Conservation (phyloP, 192 early-diverging fungal genomes). For the Umbelopsis isabellina region DNA sequence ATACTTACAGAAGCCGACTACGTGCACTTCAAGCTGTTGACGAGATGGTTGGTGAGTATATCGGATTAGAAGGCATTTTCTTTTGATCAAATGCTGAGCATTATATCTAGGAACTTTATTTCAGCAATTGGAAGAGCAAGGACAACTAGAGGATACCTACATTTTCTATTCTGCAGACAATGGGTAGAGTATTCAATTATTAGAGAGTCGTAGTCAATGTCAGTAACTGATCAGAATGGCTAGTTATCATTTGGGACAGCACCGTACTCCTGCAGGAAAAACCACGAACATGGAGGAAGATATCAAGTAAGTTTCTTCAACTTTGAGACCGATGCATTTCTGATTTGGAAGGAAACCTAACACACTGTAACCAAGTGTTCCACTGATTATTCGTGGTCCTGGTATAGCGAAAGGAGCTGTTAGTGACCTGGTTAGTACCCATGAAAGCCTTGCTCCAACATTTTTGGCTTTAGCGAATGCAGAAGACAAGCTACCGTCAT, state of each 20-base stretch:
- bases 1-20: slow-evolving; percentile 56
- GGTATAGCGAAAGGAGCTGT: slow-evolving; percentile 53
- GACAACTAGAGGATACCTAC: slow-evolving; percentile 61
- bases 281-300: slow-evolving; percentile 66
- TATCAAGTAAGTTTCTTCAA: slow-evolving; percentile 46
- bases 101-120: slow-evolving; percentile 35
- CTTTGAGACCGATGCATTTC: slow-evolving; percentile 10
- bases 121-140: slow-evolving; percentile 49
- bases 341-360: background rate
- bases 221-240: background rate
- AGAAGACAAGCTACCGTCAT: slow-evolving; percentile 37
- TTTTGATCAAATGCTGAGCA: too few relatives aligned
- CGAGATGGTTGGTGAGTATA: slow-evolving; percentile 54
- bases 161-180: slow-evolving; percentile 70
- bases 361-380: slow-evolving; percentile 34
- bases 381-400: slow-evolving; percentile 65
- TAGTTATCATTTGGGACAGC: slow-evolving; percentile 64
- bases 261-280: slow-evolving; percentile 66
- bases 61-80: too few relatives aligned
- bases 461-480: slow-evolving; percentile 58
- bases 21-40: slow-evolving; percentile 64
- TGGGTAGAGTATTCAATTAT: slow-evolving; percentile 33
- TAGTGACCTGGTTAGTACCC: slow-evolving; percentile 49
- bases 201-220: too few relatives aligned
- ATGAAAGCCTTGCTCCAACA: slow-evolving; percentile 65